Evolutionary conservation across 192 early-diverging fungal species (phyloP).

Genomic region (Coemansia furcata): DNA sequence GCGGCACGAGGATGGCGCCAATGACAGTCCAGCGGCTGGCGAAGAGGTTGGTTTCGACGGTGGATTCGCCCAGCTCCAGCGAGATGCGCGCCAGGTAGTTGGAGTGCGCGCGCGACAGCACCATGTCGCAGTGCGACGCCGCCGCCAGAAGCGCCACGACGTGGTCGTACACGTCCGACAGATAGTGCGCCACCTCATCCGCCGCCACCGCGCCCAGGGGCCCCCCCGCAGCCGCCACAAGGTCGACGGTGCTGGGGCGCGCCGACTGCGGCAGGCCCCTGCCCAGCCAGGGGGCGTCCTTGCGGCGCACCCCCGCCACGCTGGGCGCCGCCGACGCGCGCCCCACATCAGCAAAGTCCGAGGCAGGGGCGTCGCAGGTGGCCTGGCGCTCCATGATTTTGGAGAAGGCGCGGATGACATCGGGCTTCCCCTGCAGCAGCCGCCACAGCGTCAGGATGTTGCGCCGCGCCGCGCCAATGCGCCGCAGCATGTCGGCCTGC

Average conservation of each 20-base stretch:
- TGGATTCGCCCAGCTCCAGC: slow-evolving; percentile 63
- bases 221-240: not conserved
- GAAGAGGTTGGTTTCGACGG: slow-evolving; percentile 78
- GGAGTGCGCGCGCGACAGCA: slow-evolving; percentile 66
- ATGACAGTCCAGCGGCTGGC: slow-evolving; percentile 82
- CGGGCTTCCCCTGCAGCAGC: slow-evolving; percentile 67
- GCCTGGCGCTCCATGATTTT: slow-evolving; percentile 59
- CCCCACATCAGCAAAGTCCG: not conserved
- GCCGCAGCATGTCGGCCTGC: slow-evolving; percentile 71
- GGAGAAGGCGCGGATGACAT: slow-evolving; percentile 69
- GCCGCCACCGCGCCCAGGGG: slow-evolving; percentile 6
- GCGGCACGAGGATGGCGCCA: slow-evolving; percentile 82
- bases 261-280: slow-evolving; percentile 5
- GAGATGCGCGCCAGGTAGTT: slow-evolving; percentile 71
- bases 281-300: not conserved
- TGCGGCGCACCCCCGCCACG: not conserved
- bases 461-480: slow-evolving; percentile 71
- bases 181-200: slow-evolving; percentile 63
- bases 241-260: slow-evolving; percentile 21
- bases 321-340: not conserved
- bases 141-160: slow-evolving; percentile 65
- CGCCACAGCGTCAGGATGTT: slow-evolving; percentile 68
- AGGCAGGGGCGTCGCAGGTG: slow-evolving; percentile 4
- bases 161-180: slow-evolving; percentile 80
- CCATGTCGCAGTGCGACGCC: slow-evolving; percentile 69